These are phyloP conservation scores for Wickerhamiella vanderwaltii DNA, from an alignment of 805 yeast genomes.

Conservation along the genomic window DNA sequence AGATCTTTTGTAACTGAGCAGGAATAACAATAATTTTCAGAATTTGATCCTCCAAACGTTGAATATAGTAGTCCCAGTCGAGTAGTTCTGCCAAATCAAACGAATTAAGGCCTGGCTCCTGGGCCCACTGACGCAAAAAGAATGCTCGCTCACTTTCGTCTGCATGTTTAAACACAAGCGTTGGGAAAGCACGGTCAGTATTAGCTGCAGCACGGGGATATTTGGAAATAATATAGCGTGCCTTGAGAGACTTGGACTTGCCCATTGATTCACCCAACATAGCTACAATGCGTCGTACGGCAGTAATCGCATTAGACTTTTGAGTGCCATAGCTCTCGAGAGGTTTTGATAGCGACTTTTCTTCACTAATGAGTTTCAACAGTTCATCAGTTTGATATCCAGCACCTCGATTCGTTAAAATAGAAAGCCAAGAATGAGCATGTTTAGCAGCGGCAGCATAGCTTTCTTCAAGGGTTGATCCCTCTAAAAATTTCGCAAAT, in stretches of 20 bases:
- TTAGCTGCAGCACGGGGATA: conserved; percentile 79
- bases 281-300: conserved; percentile 87
- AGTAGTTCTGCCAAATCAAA: conserved; percentile 81
- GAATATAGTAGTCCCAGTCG: conserved; percentile 89
- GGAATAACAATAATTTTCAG: conserved; percentile 95
- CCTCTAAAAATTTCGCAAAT: conserved; percentile 82
- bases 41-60: conserved; percentile 80
- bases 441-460: conserved; percentile 82
- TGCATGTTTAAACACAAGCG: conserved; percentile 87
- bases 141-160: conserved; percentile 45
- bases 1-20: conserved; percentile 80
- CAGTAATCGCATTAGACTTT: conserved; percentile 90
- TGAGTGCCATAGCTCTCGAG: conserved; percentile 79
- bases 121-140: conserved; percentile 76
- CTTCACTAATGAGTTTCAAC: conserved; percentile 89
- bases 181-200: conserved; percentile 93
- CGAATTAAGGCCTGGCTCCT: conserved; percentile 59
- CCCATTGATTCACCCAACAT: conserved; percentile 94
- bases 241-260: conserved; percentile 89
- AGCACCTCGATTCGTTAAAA: conserved; percentile 72
- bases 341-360: conserved; percentile 87
- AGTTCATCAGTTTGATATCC: conserved; percentile 51
- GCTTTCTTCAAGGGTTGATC: conserved; percentile 64
- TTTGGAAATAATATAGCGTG: conserved; percentile 81
- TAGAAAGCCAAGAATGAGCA: conserved; percentile 94